Evolutionary conservation across 352 stramenopile genomes (phyloP).

Genomic region (Elongisporangium prolatum): DNA sequence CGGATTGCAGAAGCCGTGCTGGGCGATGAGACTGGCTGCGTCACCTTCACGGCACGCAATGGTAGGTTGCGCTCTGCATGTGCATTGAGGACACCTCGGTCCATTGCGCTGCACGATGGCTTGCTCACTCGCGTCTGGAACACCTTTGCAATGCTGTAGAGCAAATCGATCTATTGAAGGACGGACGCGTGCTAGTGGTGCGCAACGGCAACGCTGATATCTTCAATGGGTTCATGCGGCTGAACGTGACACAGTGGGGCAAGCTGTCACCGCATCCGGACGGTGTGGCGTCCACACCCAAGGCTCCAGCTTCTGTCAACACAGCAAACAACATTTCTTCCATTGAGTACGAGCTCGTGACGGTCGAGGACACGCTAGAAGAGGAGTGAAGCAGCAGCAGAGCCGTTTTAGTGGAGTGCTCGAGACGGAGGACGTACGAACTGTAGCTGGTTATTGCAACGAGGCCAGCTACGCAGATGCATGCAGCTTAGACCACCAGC

Average conservation of each 20-base stretch:
- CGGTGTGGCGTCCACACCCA: conserved; percentile 64
- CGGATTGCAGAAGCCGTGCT: conserved; percentile 73
- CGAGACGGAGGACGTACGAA: background rate
- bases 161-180: conserved; percentile 67
- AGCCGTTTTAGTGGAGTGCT: background rate
- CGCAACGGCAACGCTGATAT: conserved; percentile 83
- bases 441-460: background rate
- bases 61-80: conserved; percentile 25
- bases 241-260: conserved; percentile 84
- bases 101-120: background rate
- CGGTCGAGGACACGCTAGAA: conserved; percentile 49
- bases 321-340: conserved; percentile 70
- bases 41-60: conserved; percentile 79
- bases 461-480: background rate
- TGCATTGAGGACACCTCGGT: background rate
- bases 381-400: conserved; percentile 12
- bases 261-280: conserved; percentile 75
- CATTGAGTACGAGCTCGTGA: conserved; percentile 83
- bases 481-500: background rate
- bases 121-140: conserved; percentile 1
- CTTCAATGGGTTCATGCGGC: conserved; percentile 81
- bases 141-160: conserved; percentile 22
- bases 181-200: conserved; percentile 55
- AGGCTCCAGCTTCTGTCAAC: conserved; percentile 37
- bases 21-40: conserved; percentile 76